These are phyloP conservation scores for Oryza brachyantha DNA, from an alignment of 176 grass and related monocot species.

Conservation along the genomic window DNA sequence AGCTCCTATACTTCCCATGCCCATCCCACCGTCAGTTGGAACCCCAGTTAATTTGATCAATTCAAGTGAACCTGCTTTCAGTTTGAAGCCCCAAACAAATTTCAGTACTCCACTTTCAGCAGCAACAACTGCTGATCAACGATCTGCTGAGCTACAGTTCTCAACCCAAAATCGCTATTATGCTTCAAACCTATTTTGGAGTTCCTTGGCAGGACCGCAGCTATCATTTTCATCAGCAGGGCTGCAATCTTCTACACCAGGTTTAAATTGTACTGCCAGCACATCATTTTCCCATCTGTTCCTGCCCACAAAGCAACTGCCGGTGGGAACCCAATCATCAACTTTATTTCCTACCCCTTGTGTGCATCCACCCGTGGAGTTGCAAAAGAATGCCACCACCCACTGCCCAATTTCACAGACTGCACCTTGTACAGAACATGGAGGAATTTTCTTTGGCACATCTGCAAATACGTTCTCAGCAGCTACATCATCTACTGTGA, in stretches of 20 bases:
- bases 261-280: background rate
- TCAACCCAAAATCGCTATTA: background rate
- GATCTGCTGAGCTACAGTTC: background rate
- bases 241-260: background rate
- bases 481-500: slow-evolving; percentile 10
- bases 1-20: background rate
- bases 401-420: background rate
- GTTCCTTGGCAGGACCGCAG: background rate
- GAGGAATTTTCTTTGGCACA: background rate
- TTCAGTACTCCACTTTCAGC: background rate
- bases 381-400: background rate
- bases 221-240: background rate
- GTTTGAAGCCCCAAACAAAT: background rate
- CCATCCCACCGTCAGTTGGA: background rate
- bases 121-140: background rate
- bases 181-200: slow-evolving; percentile 20
- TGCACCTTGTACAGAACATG: background rate
- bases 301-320: background rate
- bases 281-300: background rate
- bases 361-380: background rate
- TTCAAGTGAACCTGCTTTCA: background rate
- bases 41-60: background rate
- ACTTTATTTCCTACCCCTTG: background rate
- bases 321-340: background rate
- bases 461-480: background rate